Base-by-base conservation (phyloP, 306 rosid genomes). In the Sicyos baderoa region DNA sequence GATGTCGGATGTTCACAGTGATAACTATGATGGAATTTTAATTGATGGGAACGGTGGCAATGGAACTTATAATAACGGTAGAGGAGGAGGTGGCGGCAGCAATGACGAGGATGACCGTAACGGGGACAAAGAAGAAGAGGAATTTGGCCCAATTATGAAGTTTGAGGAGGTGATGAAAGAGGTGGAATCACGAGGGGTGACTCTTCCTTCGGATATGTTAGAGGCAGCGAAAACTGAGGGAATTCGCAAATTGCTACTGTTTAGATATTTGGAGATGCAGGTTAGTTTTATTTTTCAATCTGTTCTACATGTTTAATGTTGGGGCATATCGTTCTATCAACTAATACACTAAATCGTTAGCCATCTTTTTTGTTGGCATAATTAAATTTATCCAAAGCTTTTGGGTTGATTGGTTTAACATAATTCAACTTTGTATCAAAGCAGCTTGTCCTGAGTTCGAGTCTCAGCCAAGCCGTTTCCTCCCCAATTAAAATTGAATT, bases 191-290 rank as follows among this genome's bases (percentile, higher is more conserved):
- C 75, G 81, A 27, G 86, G 86, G 60, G 81, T 55, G 19, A 70
- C 71, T 74, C 83, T 82, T 54, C 83, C 86, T 27, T 77, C 72
- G 5, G 83, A 79, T 66, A 79, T 82, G 86, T 76, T 82, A 27
- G 86, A 76, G 76, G 79, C 86, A 10, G 86, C 86, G 13, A 82
- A 82, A 81, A 65, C 68, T 42, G 83, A 70, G 74, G 86, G 86
- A 49, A 82, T 82, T 74, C 83, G 79, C 16, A 63, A 76, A 51
- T 42, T 82, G 70, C 81, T 82, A 59, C 79, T 82, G 19, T 77
- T 64, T 52, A 70, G 86, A 76, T 82, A 82, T 68, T 78, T 82
- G 66, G 81, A 82, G 69, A 79, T 82, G 81, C 86, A 79, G 86
- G 86, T 79, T 71, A 17, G 13, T 63, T n/a, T 4, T 74, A 35